phyloP scores from a whole-genome alignment of 1,139 yeast genomes.

The Saccharomyces hybrid region DNA sequence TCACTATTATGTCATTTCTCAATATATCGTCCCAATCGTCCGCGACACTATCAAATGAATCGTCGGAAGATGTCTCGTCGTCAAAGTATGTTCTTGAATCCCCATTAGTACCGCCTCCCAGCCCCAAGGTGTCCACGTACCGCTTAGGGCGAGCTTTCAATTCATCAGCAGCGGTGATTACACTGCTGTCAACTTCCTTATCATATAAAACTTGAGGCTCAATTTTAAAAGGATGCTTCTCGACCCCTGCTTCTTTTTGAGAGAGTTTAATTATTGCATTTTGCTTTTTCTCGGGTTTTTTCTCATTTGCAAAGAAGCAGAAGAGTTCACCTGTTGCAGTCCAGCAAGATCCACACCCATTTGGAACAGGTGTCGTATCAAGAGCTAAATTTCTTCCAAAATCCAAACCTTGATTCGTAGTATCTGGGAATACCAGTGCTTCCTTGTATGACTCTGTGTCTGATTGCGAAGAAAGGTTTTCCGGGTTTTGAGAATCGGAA shows the following conservation, averaged over 20 bases:
- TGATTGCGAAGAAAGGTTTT: conserved; percentile 18
- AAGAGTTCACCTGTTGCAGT: conserved; percentile 68
- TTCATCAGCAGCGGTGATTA: conserved; percentile 10
- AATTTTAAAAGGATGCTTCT: conserved; percentile 4
- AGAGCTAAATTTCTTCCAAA: conserved; percentile 31
- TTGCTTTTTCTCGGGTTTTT: conserved; percentile 32
- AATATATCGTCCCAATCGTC: conserved; percentile 38
- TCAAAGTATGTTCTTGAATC: conserved; percentile 7
- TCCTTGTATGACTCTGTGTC: conserved; percentile 26
- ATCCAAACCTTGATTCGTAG: conserved; percentile 9
- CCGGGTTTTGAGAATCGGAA: conserved; percentile 22
- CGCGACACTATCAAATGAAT: conserved; percentile 29
- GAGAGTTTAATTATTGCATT: conserved; percentile 36
- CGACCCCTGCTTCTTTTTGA: conserved; percentile 34
- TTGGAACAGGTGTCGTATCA: conserved; percentile 85
- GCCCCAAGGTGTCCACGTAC: not conserved
- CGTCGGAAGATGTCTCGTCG: conserved; percentile 34
- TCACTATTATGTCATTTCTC: conserved; percentile 32
- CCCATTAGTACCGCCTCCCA: not conserved
- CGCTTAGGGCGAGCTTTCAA: conserved; percentile 6
- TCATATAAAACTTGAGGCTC: not conserved
- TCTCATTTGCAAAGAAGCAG: conserved; percentile 69
- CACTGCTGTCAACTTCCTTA: not conserved
- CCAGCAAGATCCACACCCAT: conserved; percentile 92
- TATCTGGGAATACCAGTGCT: conserved; percentile 14